Evolutionary conservation across 345 rosid species (phyloP).

Genomic region (Diplotaxis tenuifolia): DNA sequence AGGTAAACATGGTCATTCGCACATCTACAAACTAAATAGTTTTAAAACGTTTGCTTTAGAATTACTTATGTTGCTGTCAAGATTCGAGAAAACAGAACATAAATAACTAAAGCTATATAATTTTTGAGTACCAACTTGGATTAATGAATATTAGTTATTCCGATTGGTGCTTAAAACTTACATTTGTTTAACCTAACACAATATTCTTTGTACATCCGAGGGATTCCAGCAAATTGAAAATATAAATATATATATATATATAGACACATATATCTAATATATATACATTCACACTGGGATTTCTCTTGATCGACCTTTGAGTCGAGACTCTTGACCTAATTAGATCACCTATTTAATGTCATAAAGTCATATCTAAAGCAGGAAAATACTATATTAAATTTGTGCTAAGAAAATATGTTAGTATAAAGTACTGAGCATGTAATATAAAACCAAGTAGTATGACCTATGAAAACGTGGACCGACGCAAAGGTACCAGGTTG

Average conservation of each 20-base stretch:
- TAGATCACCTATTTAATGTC: neutral
- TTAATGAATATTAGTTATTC: neutral
- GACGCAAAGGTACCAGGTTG: neutral
- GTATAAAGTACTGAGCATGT: neutral
- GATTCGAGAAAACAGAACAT: neutral
- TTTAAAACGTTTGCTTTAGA: neutral
- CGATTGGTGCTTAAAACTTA: neutral
- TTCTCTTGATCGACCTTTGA: neutral
- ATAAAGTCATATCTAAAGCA: neutral
- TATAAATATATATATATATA: no score
- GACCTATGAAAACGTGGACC: slow-evolving; percentile 10
- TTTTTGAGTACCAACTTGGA: neutral
- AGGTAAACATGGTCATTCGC: neutral
- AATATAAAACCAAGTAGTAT: neutral
- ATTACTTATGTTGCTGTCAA: neutral
- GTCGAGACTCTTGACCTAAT: neutral
- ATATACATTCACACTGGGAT: neutral
- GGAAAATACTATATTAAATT: neutral
- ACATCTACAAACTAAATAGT: neutral
- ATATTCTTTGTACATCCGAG: neutral
- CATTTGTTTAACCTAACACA: neutral
- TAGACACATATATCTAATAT: neutral
- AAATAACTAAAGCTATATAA: neutral
- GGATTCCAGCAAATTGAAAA: slow-evolving; percentile 6
- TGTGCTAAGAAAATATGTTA: neutral